These are phyloP conservation scores for Lachnellula occidentalis DNA, from an alignment of 2,329 filamentous ascomycete species.

Conservation along the genomic window DNA sequence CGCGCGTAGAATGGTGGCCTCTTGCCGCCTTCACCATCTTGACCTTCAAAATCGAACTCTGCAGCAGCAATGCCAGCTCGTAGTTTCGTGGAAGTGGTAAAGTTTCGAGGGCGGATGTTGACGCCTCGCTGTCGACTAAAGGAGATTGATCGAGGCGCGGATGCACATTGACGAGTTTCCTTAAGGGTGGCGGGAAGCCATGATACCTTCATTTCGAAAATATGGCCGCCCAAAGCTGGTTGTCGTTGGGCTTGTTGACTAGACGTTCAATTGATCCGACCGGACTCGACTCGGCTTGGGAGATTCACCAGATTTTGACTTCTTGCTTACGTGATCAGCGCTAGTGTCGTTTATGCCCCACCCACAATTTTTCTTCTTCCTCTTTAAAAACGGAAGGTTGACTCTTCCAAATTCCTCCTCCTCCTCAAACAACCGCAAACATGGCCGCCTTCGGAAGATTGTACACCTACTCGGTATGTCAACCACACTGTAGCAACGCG, in stretches of 20 bases:
- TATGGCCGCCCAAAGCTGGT: constrained; percentile 5
- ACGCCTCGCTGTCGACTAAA: constrained; percentile 12
- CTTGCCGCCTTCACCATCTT: constrained; percentile 23
- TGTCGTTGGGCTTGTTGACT: constrained; percentile 1
- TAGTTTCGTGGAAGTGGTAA: constrained; percentile 25
- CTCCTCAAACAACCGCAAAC: constrained; percentile 28
- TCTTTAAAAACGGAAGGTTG: constrained; percentile 1
- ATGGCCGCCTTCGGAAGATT: constrained; percentile 98
- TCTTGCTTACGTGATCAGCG: background rate
- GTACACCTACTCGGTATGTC: constrained; percentile 73
- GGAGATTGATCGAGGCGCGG: constrained; percentile 9
- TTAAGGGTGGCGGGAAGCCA: constrained; percentile 25
- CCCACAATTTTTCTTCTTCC: background rate
- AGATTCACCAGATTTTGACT: background rate
- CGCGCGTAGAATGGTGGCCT: constrained; percentile 50
- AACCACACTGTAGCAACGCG: background rate
- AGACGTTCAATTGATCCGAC: background rate
- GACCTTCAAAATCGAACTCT: constrained; percentile 36
- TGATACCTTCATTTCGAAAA: constrained; percentile 29
- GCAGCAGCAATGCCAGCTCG: constrained; percentile 38
- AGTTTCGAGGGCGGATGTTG: constrained; percentile 20
- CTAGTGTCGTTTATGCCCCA: background rate
- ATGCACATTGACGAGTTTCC: constrained; percentile 24
- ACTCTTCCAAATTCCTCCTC: background rate
- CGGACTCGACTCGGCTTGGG: background rate